These are phyloP conservation scores for Teratosphaeria viscida DNA, from an alignment of 2,329 filamentous ascomycete genomes.

Conservation along the genomic window DNA sequence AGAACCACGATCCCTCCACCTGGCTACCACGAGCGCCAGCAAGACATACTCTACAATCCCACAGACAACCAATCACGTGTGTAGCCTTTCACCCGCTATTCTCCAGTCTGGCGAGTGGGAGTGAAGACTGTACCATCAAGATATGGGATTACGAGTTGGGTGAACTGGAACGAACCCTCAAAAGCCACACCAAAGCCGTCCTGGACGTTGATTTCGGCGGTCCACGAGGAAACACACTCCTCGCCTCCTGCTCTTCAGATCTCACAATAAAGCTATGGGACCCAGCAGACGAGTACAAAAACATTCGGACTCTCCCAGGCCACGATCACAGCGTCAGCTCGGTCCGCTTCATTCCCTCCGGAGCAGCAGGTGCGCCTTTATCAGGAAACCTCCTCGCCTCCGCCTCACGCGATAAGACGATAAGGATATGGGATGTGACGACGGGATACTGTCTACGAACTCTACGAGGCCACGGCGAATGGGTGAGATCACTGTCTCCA, in stretches of 20 bases:
- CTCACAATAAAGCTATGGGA: conserved; percentile 94
- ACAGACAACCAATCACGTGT: conserved; percentile 70
- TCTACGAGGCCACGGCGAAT: conserved; percentile 73
- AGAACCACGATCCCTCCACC: conserved; percentile 70
- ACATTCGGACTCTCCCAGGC: conserved; percentile 79
- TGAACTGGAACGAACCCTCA: conserved; percentile 80
- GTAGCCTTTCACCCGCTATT: conserved; percentile 90
- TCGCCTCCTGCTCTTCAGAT: conserved; percentile 79
- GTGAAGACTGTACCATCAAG: conserved; percentile 88
- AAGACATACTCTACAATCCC: conserved; percentile 72
- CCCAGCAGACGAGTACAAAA: conserved; percentile 85
- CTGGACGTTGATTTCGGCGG: conserved; percentile 86
- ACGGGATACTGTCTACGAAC: conserved; percentile 90
- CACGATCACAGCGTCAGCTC: conserved; percentile 89
- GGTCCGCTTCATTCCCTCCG: conserved; percentile 78
- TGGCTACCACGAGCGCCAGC: conserved; percentile 83
- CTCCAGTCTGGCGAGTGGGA: conserved; percentile 79
- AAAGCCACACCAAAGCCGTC: conserved; percentile 83
- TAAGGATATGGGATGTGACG: conserved; percentile 85
- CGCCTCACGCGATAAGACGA: conserved; percentile 72
- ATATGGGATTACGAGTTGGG: conserved; percentile 97
- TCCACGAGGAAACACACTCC: conserved; percentile 64
- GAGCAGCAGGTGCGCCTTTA: conserved; percentile 64
- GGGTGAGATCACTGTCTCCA: conserved; percentile 81
- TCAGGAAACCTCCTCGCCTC: conserved; percentile 78